Evolutionary conservation across 2,329 filamentous ascomycete species (phyloP).

Genomic region (Nectriaceae sp.): DNA sequence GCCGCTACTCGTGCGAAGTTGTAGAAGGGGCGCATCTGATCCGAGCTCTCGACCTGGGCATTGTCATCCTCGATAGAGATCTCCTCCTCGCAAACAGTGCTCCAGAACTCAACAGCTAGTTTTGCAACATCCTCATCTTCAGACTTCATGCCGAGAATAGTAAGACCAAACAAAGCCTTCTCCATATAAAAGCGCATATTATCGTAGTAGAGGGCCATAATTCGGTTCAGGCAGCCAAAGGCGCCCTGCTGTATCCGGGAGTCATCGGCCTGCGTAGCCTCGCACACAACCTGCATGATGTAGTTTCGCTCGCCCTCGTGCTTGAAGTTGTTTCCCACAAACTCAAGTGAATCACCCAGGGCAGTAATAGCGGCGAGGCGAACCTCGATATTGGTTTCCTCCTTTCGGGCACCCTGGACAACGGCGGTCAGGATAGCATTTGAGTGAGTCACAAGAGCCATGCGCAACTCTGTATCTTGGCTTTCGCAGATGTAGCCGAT

Average conservation of each 20-base stretch:
- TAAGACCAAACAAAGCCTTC: slow-evolving; percentile 96
- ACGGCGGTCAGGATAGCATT: slow-evolving; percentile 98
- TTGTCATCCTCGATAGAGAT: slow-evolving; percentile 98
- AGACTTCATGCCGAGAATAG: slow-evolving; percentile 97
- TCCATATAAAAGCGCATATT: slow-evolving; percentile 99
- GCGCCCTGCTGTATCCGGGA: slow-evolving; percentile 91
- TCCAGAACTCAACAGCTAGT: slow-evolving; percentile 98
- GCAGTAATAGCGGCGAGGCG: slow-evolving; percentile 91
- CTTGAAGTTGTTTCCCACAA: slow-evolving; percentile 97
- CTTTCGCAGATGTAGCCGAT: slow-evolving; percentile 99
- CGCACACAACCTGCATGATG: slow-evolving; percentile 99
- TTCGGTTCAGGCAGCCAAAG: slow-evolving; percentile 96
- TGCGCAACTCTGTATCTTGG: slow-evolving; percentile 82
- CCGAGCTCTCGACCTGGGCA: slow-evolving; percentile 69
- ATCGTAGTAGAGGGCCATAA: slow-evolving; percentile 98
- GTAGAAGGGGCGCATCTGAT: slow-evolving; percentile 89
- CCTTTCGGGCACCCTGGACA: slow-evolving; percentile 94
- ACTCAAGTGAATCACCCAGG: slow-evolving; percentile 94
- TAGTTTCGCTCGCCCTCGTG: slow-evolving; percentile 99
- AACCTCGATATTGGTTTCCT: slow-evolving; percentile 89
- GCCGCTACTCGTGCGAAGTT: slow-evolving; percentile 94
- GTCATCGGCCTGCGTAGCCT: slow-evolving; percentile 94
- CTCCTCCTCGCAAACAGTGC: slow-evolving; percentile 99
- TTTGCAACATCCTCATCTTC: slow-evolving; percentile 98
- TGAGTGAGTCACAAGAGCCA: slow-evolving; percentile 80